phyloP scores from a whole-genome alignment of 1,139 yeast genomes.

The Suhomyces wounanorum region DNA sequence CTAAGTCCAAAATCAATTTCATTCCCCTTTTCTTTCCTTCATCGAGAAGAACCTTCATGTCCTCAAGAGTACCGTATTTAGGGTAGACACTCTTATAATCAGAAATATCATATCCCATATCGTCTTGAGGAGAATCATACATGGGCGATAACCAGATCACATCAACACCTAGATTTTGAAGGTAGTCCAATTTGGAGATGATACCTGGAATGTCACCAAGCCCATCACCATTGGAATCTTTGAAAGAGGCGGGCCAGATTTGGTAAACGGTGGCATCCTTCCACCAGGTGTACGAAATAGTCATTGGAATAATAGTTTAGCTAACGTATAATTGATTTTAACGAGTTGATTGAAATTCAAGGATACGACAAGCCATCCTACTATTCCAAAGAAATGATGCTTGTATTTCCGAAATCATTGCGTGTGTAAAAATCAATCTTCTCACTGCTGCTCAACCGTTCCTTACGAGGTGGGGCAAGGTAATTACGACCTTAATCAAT shows the following conservation, averaged over 20 bases:
- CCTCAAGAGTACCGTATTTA: conserved; percentile 54
- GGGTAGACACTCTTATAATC: conserved; percentile 55
- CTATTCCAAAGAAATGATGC: background rate
- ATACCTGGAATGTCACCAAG: conserved; percentile 60
- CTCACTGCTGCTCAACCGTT: background rate
- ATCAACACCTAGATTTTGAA: conserved; percentile 53
- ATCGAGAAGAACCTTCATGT: conserved; percentile 49
- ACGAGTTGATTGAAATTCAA: background rate
- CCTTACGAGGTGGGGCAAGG: background rate
- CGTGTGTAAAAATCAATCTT: background rate
- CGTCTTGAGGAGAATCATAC: conserved; percentile 61
- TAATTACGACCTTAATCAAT: background rate
- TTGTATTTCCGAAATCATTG: background rate
- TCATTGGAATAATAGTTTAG: background rate
- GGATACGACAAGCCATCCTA: background rate
- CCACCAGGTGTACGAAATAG: conserved; percentile 47
- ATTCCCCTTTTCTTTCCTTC: conserved; percentile 52
- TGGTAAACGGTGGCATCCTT: conserved; percentile 58
- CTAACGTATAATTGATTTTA: background rate
- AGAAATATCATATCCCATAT: conserved; percentile 64
- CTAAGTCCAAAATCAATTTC: conserved; percentile 56
- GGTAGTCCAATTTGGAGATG: conserved; percentile 51
- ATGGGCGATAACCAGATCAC: conserved; percentile 61
- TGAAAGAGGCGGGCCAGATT: conserved; percentile 60
- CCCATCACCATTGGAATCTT: conserved; percentile 61